These are phyloP conservation scores for Hanseniaspora guilliermondii DNA, from an alignment of 805 yeast species.

Conservation along the genomic window DNA sequence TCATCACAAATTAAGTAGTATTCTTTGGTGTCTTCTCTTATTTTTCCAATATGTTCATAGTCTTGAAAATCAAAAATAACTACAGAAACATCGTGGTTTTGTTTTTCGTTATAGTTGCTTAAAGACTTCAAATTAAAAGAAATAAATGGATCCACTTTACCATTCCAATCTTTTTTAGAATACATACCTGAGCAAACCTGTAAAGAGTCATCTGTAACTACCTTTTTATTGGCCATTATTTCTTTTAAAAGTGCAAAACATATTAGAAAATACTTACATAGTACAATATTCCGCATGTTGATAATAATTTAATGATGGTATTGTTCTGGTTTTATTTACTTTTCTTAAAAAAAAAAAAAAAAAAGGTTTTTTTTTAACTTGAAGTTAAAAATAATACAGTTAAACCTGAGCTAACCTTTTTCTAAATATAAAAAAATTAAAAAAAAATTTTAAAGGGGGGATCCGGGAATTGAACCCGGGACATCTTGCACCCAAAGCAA, in stretches of 20 bases:
- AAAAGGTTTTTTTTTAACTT: too few relatives aligned
- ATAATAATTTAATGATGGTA: neutral
- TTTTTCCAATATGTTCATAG: slow-evolving; percentile 51
- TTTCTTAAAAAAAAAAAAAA: too few relatives aligned
- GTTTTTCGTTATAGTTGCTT: slow-evolving; percentile 22
- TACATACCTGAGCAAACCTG: slow-evolving; percentile 88
- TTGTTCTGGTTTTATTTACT: neutral
- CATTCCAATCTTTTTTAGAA: slow-evolving; percentile 77
- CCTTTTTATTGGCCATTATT: slow-evolving; percentile 32
- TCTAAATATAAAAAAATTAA: too few relatives aligned
- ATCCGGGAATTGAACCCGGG: too few relatives aligned
- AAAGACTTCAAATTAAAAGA: slow-evolving; percentile 34
- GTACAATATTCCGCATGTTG: neutral
- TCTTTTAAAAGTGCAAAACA: neutral
- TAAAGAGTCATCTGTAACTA: slow-evolving; percentile 37
- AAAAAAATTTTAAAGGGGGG: too few relatives aligned
- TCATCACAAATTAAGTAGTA: slow-evolving; percentile 65
- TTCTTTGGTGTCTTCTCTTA: slow-evolving; percentile 25
- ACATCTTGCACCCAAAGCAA: too few relatives aligned
- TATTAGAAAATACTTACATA: neutral
- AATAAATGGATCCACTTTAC: slow-evolving; percentile 52
- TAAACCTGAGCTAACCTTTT: too few relatives aligned
- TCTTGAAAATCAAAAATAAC: slow-evolving; percentile 79
- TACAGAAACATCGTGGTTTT: slow-evolving; percentile 41
- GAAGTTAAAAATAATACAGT: too few relatives aligned